Evolutionary conservation across 164 flowering plant species (phyloP), one percentile per base, ranked within the genome.

Genomic region (Warburgia ugandensis): DNA sequence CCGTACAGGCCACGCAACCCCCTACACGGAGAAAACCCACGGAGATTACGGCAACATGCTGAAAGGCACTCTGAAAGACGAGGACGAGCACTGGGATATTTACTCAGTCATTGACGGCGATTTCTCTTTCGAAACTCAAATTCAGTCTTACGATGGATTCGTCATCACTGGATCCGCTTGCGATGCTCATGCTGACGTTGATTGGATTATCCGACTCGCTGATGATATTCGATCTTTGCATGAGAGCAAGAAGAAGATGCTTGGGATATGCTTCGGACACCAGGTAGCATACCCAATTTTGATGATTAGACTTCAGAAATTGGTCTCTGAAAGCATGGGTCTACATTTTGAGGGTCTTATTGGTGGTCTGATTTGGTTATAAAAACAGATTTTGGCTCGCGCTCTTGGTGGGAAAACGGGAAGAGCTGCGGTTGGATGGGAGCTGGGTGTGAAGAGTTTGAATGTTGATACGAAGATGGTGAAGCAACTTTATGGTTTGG

Each of bases 211-310:
- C 5, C 40, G 32, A n/a, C 59, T 56, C 23, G 33, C 44, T 37
- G 44, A 35, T 23, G 31, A 35, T 29, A 50, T 55, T 29, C 30
- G 12, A 5, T 19, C 3, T n/a, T 36, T 56, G 31, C 32, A 56
- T 33, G 32, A 19, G 14, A 23, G 2, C 29, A 25, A 45, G 43
- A 45, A 45, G 44, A 56, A 56, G 44, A 6, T 56, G 9, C 43
- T 56, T 25, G 59, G 52, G 11, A 46, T 56, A 14, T 56, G 59
- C 59, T 56, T 56, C 20, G 59, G 59, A 25, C 59, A 56, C 44
- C 59, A 56, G 50, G 59, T 56, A 22, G 13, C 1, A 27, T 3
- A 13, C n/a, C 16, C 31, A n/a, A 9, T 12, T 27, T 27, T 27
- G 28, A 26, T 20, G 4, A 5, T 27, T 12, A 26, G 5, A 1